phyloP scores from a whole-genome alignment of 2,329 filamentous ascomycete species.

The Pseudogymnoascus sp. region DNA sequence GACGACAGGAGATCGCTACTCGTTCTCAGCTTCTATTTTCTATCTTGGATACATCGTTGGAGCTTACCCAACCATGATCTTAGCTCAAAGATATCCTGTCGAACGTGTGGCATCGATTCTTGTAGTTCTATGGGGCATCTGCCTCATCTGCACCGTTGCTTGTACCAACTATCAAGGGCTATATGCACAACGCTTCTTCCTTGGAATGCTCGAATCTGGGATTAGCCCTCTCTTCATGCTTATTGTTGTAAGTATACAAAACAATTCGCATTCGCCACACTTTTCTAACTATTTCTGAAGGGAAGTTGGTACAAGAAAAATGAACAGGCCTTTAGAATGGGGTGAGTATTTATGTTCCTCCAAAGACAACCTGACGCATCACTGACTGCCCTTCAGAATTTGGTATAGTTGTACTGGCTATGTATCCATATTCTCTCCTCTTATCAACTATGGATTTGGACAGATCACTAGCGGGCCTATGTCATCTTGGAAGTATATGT shows the following conservation, averaged over 20 bases:
- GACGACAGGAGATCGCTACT: slow-evolving; percentile 34
- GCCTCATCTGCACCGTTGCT: slow-evolving; percentile 31
- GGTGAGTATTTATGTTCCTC: slow-evolving; percentile 55
- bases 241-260: slow-evolving; percentile 31
- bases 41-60: slow-evolving; percentile 42
- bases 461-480: slow-evolving; percentile 31
- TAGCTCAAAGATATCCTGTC: slow-evolving; percentile 37
- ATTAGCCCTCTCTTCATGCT: slow-evolving; percentile 50
- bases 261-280: not conserved
- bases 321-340: slow-evolving; percentile 33
- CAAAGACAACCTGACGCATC: slow-evolving; percentile 14
- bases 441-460: slow-evolving; percentile 41
- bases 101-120: slow-evolving; percentile 34
- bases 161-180: slow-evolving; percentile 32
- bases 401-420: slow-evolving; percentile 24
- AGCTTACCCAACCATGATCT: slow-evolving; percentile 33
- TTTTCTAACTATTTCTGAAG: not conserved
- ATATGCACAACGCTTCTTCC: slow-evolving; percentile 42
- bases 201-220: slow-evolving; percentile 47
- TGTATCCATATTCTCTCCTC: slow-evolving; percentile 36
- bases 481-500: slow-evolving; percentile 36
- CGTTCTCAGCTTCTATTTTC: slow-evolving; percentile 38
- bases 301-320: slow-evolving; percentile 34
- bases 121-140: slow-evolving; percentile 29
- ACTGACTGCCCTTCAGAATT: not conserved